Conservation (phyloP, 257 asterid genomes). For the Cinchona pubescens region DNA sequence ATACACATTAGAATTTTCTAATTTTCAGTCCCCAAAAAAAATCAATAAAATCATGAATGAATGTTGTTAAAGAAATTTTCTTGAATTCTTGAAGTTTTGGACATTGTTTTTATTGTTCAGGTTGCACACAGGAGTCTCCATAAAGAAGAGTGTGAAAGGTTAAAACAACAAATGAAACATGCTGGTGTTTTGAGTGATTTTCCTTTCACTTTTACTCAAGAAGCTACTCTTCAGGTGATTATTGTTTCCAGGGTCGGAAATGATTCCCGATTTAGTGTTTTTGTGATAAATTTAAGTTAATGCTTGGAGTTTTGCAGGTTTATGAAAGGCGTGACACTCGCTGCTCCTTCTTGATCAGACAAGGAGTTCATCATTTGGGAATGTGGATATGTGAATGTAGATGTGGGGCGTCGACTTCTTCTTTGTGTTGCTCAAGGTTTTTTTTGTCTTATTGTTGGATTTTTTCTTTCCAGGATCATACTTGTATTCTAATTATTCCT, state of each 20-base stretch:
- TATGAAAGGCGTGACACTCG: conserved; percentile 38
- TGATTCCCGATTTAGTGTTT: too few relatives aligned
- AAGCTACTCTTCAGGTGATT: conserved; percentile 44
- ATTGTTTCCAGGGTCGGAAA: neutral
- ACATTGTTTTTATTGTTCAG: conserved; percentile 27
- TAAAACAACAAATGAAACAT: conserved; percentile 64
- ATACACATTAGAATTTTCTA: neutral
- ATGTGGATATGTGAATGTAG: conserved; percentile 85
- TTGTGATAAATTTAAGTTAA: conserved; percentile 7
- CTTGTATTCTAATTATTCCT: too few relatives aligned
- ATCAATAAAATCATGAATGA: neutral
- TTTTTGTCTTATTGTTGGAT: neutral
- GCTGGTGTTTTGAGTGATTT: conserved; percentile 48
- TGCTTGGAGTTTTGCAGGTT: conserved; percentile 25
- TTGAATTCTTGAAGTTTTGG: neutral
- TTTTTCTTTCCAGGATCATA: neutral
- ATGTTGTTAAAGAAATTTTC: neutral
- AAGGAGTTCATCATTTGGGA: conserved; percentile 59
- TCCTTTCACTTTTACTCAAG: conserved; percentile 65
- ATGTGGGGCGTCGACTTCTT: conserved; percentile 43
- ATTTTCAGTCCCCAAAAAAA: neutral
- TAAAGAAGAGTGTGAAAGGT: conserved; percentile 69
- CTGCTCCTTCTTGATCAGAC: conserved; percentile 56
- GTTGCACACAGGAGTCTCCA: conserved; percentile 68
- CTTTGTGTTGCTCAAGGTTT: conserved; percentile 37